phyloP scores from a whole-genome alignment of 2,329 filamentous ascomycete species.

The Stachybotrys chlorohalonatus region DNA sequence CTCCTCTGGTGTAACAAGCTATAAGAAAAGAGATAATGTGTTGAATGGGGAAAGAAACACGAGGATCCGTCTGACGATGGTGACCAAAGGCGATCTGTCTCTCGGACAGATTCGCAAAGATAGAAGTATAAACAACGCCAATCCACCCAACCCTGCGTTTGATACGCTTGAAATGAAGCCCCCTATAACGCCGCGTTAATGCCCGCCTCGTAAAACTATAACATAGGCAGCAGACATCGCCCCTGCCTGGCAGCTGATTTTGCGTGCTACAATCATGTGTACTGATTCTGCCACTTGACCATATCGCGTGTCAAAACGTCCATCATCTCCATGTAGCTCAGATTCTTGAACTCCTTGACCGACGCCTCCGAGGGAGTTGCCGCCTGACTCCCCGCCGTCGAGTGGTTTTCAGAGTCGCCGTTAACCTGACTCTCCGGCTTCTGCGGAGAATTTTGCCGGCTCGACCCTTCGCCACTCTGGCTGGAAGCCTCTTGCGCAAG shows the following conservation, averaged over 20 bases:
- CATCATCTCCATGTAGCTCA: slow-evolving; percentile 85
- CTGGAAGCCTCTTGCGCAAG: slow-evolving; percentile 57
- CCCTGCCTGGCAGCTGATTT: too few relatives aligned
- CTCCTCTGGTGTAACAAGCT: too few relatives aligned
- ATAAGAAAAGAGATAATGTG: too few relatives aligned
- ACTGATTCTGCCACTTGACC: slow-evolving; percentile 78
- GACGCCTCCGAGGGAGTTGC: slow-evolving; percentile 12
- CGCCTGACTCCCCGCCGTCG: slow-evolving; percentile 12
- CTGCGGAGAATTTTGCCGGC: slow-evolving; percentile 30
- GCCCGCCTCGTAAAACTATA: background rate
- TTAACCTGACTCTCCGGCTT: slow-evolving; percentile 27
- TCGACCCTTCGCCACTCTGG: slow-evolving; percentile 25
- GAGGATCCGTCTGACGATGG: too few relatives aligned
- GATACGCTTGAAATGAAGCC: background rate
- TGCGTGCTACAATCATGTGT: slow-evolving; percentile 20
- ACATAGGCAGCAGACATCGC: background rate
- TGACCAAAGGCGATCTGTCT: too few relatives aligned
- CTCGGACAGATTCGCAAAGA: background rate
- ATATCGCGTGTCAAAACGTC: slow-evolving; percentile 72
- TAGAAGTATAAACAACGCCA: background rate
- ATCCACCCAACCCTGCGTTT: background rate
- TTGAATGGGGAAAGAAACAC: too few relatives aligned
- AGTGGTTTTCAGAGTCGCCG: slow-evolving; percentile 17
- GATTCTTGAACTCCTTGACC: slow-evolving; percentile 57
- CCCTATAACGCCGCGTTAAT: background rate